Conservation (phyloP, 495 filamentous ascomycete genomes). For the Coniosporium apollinis region DNA sequence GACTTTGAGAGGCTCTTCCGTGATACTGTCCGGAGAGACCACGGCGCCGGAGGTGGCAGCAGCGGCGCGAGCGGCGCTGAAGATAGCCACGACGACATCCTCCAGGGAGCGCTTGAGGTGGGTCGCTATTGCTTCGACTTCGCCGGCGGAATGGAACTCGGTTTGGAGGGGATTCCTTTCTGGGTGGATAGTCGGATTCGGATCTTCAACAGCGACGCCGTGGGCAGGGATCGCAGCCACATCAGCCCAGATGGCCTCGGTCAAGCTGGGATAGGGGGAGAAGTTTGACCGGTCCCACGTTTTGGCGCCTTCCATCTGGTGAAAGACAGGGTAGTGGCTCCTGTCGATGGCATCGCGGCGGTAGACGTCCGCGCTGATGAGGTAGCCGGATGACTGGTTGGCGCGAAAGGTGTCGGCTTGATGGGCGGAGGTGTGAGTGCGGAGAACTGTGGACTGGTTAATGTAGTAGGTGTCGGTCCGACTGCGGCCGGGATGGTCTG, state of each 20-base stretch:
- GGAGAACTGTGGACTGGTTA: constrained; percentile 65
- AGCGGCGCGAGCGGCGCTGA: constrained; percentile 58
- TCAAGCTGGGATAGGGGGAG: constrained; percentile 30
- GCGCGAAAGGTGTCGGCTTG: constrained; percentile 69
- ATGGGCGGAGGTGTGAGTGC: constrained; percentile 89
- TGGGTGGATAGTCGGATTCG: constrained; percentile 60
- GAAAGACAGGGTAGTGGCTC: constrained; percentile 90
- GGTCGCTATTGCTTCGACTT: constrained; percentile 65
- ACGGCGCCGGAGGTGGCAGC: constrained; percentile 31
- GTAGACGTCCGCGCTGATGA: constrained; percentile 92
- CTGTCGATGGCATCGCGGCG: constrained; percentile 87
- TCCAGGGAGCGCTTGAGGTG: constrained; percentile 88
- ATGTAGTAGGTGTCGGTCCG: constrained; percentile 92
- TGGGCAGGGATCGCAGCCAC: constrained; percentile 58
- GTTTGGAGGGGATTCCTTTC: constrained; percentile 72
- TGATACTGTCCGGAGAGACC: constrained; percentile 19
- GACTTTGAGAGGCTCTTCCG: constrained; percentile 54
- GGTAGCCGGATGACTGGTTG: constrained; percentile 57
- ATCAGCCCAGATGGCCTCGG: constrained; percentile 34
- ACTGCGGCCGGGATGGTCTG: constrained; percentile 76
- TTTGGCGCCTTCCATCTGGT: constrained; percentile 93
- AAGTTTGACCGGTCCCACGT: constrained; percentile 64
- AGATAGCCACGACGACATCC: constrained; percentile 74
- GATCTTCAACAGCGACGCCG: constrained; percentile 62
- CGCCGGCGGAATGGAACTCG: constrained; percentile 48